Conservation (phyloP, 495 filamentous ascomycete genomes). For the Talaromyces proteolyticus region DNA sequence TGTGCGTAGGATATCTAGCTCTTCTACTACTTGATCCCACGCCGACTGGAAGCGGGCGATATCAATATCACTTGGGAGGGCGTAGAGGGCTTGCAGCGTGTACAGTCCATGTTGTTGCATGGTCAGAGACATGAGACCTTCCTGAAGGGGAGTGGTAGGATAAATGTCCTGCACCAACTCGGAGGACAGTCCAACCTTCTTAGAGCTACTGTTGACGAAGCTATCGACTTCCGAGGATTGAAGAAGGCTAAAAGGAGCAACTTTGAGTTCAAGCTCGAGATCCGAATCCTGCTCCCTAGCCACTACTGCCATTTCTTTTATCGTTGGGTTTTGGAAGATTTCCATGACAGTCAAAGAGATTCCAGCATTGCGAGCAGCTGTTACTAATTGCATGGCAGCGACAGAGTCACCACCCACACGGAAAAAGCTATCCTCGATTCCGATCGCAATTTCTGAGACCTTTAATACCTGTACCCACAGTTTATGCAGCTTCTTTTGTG, state of each 20-base stretch:
- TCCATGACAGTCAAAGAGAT: constrained; percentile 26
- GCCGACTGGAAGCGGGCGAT: constrained; percentile 43
- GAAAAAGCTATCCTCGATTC: constrained; percentile 47
- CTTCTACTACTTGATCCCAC: constrained; percentile 43
- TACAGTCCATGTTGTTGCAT: constrained; percentile 45
- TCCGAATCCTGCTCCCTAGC: constrained; percentile 9
- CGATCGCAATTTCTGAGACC: constrained; percentile 15
- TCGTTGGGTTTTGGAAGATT: constrained; percentile 26
- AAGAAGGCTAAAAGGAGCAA: not conserved
- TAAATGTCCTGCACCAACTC: constrained; percentile 49
- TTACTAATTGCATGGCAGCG: constrained; percentile 46
- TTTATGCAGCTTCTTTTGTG: constrained; percentile 13
- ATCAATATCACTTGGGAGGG: constrained; percentile 32
- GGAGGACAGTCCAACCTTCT: constrained; percentile 15
- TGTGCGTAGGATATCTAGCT: constrained; percentile 48
- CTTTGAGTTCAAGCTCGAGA: not conserved
- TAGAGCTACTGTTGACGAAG: not conserved
- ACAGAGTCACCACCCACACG: constrained; percentile 48
- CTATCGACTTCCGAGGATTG: not conserved
- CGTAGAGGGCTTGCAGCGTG: constrained; percentile 36
- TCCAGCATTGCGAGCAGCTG: constrained; percentile 15
- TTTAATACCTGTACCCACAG: constrained; percentile 17
- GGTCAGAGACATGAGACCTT: constrained; percentile 59
- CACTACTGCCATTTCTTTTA: constrained; percentile 27
- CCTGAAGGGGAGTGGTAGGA: constrained; percentile 65